Conservation (phyloP, 441 rosid genomes). For the Populus hybrid region DNA sequence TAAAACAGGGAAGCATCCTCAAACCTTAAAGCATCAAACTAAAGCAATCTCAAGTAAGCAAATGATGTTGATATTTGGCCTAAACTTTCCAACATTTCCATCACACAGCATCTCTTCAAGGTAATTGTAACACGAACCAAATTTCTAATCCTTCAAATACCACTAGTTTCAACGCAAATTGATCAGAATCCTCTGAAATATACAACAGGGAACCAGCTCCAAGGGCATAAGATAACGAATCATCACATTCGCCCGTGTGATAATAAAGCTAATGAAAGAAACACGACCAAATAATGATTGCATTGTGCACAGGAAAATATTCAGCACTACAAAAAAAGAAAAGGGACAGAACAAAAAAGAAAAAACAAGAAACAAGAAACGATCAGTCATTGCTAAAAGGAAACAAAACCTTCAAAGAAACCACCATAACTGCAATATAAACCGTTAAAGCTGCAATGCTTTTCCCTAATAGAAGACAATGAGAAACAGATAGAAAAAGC, state of each 20-base stretch:
- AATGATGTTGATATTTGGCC: no score
- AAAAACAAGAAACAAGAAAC: no score
- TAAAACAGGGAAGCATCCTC: neutral
- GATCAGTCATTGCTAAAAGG: no score
- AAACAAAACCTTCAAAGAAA: neutral
- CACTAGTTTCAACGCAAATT: neutral
- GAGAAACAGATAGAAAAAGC: neutral
- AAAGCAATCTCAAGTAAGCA: neutral
- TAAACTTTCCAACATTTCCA: no score
- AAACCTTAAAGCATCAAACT: neutral
- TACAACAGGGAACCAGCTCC: slow-evolving; percentile 90
- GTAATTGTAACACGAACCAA: neutral
- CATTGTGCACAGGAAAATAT: no score
- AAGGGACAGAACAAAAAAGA: no score
- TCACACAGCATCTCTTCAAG: no score
- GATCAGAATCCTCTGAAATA: slow-evolving; percentile 78
- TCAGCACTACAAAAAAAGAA: no score
- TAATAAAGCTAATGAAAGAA: slow-evolving; percentile 64
- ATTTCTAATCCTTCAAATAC: neutral
- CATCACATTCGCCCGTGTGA: slow-evolving; percentile 83
- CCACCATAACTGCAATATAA: neutral
- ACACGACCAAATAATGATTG: neutral
- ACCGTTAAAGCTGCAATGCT: no score
- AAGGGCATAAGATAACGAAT: slow-evolving; percentile 90
- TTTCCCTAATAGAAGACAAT: neutral